Evolutionary conservation across 2,329 filamentous ascomycete genomes (phyloP).

Genomic region (Aspergillus oerlinghausenensis): DNA sequence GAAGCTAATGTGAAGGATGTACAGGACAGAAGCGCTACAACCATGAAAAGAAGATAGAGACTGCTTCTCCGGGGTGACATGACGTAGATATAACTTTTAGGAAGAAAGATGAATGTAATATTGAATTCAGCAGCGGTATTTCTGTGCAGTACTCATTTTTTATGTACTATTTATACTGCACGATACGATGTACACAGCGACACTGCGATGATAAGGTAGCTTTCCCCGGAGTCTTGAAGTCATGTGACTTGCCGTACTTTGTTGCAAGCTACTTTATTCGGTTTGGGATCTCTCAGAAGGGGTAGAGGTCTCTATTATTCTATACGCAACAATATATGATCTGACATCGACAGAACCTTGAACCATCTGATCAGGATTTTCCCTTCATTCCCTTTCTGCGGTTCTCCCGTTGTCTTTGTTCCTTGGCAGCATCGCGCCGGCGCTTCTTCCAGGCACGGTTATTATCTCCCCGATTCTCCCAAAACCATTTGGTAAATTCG

Average conservation of each 20-base stretch:
- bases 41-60: constrained; percentile 19
- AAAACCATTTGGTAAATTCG: constrained; percentile 61
- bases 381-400: constrained; percentile 46
- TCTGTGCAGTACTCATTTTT: not conserved
- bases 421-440: constrained; percentile 56
- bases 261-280: too few species aligned
- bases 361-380: constrained; percentile 20
- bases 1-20: constrained; percentile 29
- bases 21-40: constrained; percentile 23
- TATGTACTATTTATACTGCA: not conserved
- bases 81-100: constrained; percentile 8
- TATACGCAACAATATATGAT: not conserved
- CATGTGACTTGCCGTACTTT: constrained; percentile 8
- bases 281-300: not conserved
- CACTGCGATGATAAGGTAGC: not conserved
- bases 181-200: not conserved
- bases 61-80: constrained; percentile 17
- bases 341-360: not conserved
- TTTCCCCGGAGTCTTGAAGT: constrained; percentile 4
- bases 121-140: not conserved
- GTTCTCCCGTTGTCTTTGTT: constrained; percentile 57
- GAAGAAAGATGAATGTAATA: not conserved
- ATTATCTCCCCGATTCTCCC: constrained; percentile 48
- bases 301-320: not conserved
- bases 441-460: constrained; percentile 51